A percentile compares a stretch with the other conserved stretches of the same genome.
phyloP scores from a whole-genome alignment of 2,329 filamentous ascomycete genomes.

The Cercospora sesami region DNA sequence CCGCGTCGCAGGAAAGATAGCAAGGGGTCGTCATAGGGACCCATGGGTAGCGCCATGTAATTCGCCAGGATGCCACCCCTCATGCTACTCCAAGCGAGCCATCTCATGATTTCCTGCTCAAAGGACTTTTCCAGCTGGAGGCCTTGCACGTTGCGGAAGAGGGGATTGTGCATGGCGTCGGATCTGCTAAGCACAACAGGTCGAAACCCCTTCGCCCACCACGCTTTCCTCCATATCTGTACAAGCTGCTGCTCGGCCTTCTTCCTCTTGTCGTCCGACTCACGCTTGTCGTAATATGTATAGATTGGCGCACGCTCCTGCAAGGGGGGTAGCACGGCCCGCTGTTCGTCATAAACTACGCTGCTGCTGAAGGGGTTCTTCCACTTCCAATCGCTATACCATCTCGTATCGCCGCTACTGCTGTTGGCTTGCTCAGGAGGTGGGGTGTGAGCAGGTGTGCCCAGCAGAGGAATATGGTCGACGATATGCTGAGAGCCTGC shows the following conservation, averaged over 20 bases:
- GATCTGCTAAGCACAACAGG: constrained; percentile 76
- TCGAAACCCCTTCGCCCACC: constrained; percentile 92
- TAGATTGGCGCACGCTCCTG: constrained; percentile 72
- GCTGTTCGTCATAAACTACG: constrained; percentile 75
- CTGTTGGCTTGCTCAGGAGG: constrained; percentile 74
- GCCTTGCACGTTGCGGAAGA: constrained; percentile 69
- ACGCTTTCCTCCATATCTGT: constrained; percentile 84
- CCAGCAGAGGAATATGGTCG: constrained; percentile 57
- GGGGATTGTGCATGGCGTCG: constrained; percentile 80
- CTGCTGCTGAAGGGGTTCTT: constrained; percentile 83
- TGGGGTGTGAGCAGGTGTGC: constrained; percentile 68
- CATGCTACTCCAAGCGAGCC: constrained; percentile 93
- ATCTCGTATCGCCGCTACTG: constrained; percentile 73
- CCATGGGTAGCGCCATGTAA: constrained; percentile 83
- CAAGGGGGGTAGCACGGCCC: constrained; percentile 79
- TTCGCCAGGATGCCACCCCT: constrained; percentile 77
- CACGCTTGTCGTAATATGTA: constrained; percentile 78
- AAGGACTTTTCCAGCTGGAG: constrained; percentile 62
- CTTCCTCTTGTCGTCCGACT: constrained; percentile 62
- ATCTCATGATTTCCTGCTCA: constrained; percentile 72
- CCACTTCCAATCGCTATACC: constrained; percentile 91
- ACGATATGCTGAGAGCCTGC: constrained; percentile 43
- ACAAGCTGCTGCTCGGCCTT: constrained; percentile 77
- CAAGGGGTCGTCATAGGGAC: constrained; percentile 67
- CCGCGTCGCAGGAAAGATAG: constrained; percentile 73